Base-by-base conservation (phyloP, 2,329 filamentous ascomycete species). In the Trichothecium roseum region DNA sequence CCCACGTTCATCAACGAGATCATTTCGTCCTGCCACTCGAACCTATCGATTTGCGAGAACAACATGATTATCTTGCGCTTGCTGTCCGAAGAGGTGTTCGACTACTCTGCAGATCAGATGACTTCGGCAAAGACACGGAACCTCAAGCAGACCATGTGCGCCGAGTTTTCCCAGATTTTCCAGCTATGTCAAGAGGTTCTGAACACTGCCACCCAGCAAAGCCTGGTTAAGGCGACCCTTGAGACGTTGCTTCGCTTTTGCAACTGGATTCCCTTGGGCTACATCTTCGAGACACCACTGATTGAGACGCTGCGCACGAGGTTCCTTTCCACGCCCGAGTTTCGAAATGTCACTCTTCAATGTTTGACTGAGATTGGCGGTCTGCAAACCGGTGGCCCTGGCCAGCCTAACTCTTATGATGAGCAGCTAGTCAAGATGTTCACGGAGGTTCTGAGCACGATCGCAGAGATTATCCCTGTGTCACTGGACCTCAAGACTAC, bases 1-100 rank as follows among this genome's bases (percentile, higher is more conserved):
- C 91, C 93, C 9, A 94, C 87, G 15, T 98, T 98, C 63, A 96
- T 98, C 73, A 96, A 96, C 69, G 91, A 98, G 68, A 98, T 98
- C 61, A 87, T 98, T 50, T 83, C 86, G 16, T 89, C 91, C 37
- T 96, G 88, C 63, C 88, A 94, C 57, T 89, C 85, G 47, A 95
- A 84, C 61, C 69, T 98, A 36, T 91, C 89, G 27, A 93, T 98
- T 50, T 98, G 93, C 74, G 91, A 98, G 66, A 98, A 98, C 69
- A 98, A 98, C 70, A 98, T 98, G 91, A 87, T 85, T 45, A 96
- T 98, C 49, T 74, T 98, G 48, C 81, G 91, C 40, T 68, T 98
- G 50, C 74, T 98, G 31, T 98, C 91, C 6, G 91, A 98, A 60
- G 91, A 98, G 60, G 89, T 98, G 27, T 98, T 98, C 54, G 91